A percentile compares a stretch with the other conserved stretches of the same genome.
Conservation (phyloP, 2,329 filamentous ascomycete species). For the Ceratocystis eucalypticola region DNA sequence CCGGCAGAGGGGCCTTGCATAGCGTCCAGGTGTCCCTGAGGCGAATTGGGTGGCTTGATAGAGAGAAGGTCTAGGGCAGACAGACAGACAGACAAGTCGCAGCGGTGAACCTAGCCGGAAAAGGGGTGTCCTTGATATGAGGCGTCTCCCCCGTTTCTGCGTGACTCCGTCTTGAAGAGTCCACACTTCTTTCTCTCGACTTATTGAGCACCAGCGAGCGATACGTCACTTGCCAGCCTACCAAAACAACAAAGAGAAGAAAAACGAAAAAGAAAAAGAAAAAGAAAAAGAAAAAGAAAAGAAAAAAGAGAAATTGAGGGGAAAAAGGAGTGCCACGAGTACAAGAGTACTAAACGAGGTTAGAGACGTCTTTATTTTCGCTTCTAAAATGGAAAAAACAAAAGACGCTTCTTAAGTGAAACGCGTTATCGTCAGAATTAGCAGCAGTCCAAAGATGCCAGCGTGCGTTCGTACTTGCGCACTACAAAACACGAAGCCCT, state of each 20-base stretch:
- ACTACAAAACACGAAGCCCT: neutral
- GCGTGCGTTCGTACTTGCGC: neutral
- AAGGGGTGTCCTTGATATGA: no score
- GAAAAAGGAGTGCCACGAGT: neutral
- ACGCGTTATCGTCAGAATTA: neutral
- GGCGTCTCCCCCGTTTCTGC: no score
- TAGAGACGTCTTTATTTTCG: no score
- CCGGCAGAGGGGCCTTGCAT: neutral
- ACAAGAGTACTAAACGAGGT: no score
- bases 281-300: neutral
- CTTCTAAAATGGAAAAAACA: no score
- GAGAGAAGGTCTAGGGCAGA: no score
- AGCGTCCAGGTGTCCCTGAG: neutral
- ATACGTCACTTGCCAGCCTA: neutral
- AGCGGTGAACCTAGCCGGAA: no score
- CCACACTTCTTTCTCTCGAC: no score
- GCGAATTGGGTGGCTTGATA: neutral
- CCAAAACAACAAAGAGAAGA: neutral
- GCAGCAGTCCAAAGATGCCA: neutral
- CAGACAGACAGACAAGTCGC: no score
- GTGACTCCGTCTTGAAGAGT: no score
- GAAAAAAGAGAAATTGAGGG: neutral
- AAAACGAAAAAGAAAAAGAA: neutral
- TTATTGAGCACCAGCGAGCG: neutral
- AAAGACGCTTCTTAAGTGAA: no score